Conservation (phyloP, 306 rosid genomes). For the Crataegus laevigata region DNA sequence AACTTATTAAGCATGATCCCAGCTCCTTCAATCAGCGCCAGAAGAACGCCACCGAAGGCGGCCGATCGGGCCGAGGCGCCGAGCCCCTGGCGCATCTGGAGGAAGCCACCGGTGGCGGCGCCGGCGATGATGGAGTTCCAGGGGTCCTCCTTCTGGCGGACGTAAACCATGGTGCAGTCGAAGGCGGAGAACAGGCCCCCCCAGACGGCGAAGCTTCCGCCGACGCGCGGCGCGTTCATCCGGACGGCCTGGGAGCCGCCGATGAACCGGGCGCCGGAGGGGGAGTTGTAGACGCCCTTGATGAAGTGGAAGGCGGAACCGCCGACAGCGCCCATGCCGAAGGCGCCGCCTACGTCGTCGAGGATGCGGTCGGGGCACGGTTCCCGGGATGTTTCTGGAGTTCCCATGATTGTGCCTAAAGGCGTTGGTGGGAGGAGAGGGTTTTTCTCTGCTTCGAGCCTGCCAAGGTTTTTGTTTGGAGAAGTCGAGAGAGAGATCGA, state of each 20-base stretch:
- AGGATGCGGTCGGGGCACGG: conserved; percentile 90
- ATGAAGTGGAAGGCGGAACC: conserved; percentile 83
- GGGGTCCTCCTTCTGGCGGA: conserved; percentile 90
- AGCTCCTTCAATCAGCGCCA: conserved; percentile 80
- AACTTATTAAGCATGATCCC: conserved; percentile 80
- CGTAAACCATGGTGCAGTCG: conserved; percentile 76
- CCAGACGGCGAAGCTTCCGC: conserved; percentile 86
- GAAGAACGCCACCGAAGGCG: conserved; percentile 51
- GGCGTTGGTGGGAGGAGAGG: background rate
- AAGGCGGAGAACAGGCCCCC: conserved; percentile 81
- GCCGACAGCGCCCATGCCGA: conserved; percentile 91
- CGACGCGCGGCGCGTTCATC: conserved; percentile 84
- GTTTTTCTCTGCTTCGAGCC: background rate
- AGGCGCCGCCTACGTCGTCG: conserved; percentile 85
- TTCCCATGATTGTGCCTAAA: conserved; percentile 43
- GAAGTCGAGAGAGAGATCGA: background rate
- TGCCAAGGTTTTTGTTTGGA: background rate
- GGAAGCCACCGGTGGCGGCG: conserved; percentile 80
- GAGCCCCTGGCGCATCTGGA: conserved; percentile 71
- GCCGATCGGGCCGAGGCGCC: conserved; percentile 58
- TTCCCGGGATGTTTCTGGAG: conserved; percentile 73
- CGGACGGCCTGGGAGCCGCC: conserved; percentile 76
- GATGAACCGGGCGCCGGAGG: conserved; percentile 49
- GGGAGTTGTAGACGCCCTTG: conserved; percentile 72
- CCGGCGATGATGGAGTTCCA: conserved; percentile 89